Evolutionary conservation across 2,329 filamentous ascomycete species (phyloP), one percentile per base, ranked within the genome.

Genomic region (Pseudogymnoascus verrucosus): DNA sequence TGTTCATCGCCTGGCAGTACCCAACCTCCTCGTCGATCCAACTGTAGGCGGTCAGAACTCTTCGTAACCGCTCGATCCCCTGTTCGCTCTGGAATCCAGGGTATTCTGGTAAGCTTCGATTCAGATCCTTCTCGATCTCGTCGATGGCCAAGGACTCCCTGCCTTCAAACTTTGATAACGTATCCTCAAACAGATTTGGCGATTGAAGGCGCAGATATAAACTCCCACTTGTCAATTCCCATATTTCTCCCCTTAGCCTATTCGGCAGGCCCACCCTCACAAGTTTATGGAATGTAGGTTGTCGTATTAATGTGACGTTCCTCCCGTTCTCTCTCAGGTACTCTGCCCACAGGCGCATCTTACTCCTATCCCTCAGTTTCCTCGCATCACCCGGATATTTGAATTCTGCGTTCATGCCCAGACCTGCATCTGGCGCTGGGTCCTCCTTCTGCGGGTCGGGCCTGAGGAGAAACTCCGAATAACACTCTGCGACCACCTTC

Each of bases 1-100:
- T 99, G 76, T 99, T 99, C 95, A 99, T 99, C 66, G 95, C 95
- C 77, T 99, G 95, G 75, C 95, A 99, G 76, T 99, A 99, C 68
- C 95, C 95, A 63, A 99, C 93, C 68, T 97, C 92, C 62, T 90
- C 84, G 71, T 99, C 95, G 60, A 89, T 90, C 95, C 95, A 99
- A 77, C 93, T 97, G 78, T 99, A 99, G 4, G 95, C 95, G 1
- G 93, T 98, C 63, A 99, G 81, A 39, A 99, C 95, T 64, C 93
- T 85, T 65, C 95, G 87, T 66, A 99, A 80, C 19, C 95, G 85
- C 51, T 88, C 91, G 68, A 99, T 99, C 14, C 95, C 95, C 71
- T 97, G 93, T 74, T 96, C 90, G 72, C 89, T 96, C 77, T 99
- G 95, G 73, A 97, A 99, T 0, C 95, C 95, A 16, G 95, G 91